Conservation (phyloP, 106 monocot species). For the Alisma plantagoaquatica region DNA sequence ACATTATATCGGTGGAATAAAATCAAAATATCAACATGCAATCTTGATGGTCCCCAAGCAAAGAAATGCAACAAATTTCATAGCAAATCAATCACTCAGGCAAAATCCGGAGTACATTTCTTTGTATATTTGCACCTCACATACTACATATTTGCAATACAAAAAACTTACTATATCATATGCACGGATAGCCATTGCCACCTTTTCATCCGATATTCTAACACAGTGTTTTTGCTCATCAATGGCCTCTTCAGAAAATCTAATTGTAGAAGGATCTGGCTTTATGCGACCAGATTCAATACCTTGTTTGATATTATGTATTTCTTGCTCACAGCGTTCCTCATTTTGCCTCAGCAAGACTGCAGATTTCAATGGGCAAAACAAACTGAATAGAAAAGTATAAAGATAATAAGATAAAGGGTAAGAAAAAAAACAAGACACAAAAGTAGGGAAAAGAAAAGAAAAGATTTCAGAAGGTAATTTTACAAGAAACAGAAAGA, state of each 20-base stretch:
- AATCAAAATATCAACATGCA: no score
- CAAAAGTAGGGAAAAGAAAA: not conserved
- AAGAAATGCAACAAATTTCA: no score
- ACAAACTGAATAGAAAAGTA: not conserved
- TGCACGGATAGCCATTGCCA: slow-evolving; percentile 66
- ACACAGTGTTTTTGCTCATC: slow-evolving; percentile 90
- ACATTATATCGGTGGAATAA: no score
- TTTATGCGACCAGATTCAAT: slow-evolving; percentile 50
- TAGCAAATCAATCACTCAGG: no score
- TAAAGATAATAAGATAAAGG: no score
- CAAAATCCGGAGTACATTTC: no score
- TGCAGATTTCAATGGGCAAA: slow-evolving; percentile 12
- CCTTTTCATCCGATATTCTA: slow-evolving; percentile 91
- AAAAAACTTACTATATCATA: slow-evolving; percentile 96
- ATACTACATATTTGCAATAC: no score
- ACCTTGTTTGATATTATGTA: slow-evolving; percentile 52
- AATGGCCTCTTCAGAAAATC: slow-evolving; percentile 84
- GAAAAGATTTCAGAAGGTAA: not conserved
- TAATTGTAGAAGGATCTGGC: slow-evolving; percentile 47
- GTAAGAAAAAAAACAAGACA: no score
- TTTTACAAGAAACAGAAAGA: no score
- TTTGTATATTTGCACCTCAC: no score
- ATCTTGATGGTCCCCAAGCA: no score
- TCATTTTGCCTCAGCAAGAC: slow-evolving; percentile 71
- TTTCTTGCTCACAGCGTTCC: slow-evolving; percentile 86